phyloP scores from a whole-genome alignment of 1,284 basidiomycete genomes.

The Grifola frondosa region DNA sequence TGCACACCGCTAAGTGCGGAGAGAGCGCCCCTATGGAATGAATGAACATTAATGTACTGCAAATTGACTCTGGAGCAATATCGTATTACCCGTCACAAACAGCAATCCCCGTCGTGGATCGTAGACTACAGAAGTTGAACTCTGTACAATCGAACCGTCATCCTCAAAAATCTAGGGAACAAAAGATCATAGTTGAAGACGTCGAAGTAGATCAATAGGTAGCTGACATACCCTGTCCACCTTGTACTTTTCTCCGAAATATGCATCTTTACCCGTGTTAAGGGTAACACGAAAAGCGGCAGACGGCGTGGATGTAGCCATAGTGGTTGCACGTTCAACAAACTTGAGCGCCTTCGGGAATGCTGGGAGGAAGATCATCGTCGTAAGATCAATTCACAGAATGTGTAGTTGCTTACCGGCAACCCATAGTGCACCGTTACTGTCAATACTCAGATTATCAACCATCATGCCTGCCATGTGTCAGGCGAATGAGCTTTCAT shows the following conservation, averaged over 20 bases:
- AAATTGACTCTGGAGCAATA: no score
- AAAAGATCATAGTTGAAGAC: constrained; percentile 6
- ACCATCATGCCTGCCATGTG: constrained; percentile 40
- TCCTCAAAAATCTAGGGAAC: constrained; percentile 62
- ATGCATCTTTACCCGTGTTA: constrained; percentile 50
- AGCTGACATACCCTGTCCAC: constrained; percentile 50
- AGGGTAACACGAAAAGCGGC: constrained; percentile 52
- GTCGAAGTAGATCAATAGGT: background rate
- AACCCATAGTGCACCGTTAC: constrained; percentile 55
- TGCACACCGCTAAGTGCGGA: no score
- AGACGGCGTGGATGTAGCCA: constrained; percentile 36
- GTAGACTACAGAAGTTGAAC: constrained; percentile 52
- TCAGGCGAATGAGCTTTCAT: constrained; percentile 1
- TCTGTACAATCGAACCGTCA: constrained; percentile 53
- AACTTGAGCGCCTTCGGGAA: constrained; percentile 34
- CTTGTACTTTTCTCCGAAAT: constrained; percentile 64
- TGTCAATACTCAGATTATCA: constrained; percentile 60
- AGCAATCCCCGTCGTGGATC: constrained; percentile 47
- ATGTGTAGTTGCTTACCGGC: constrained; percentile 41
- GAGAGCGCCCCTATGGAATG: no score
- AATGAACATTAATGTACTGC: no score
- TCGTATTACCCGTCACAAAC: constrained; percentile 64
- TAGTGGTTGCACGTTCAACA: constrained; percentile 36
- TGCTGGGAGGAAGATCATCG: constrained; percentile 36
- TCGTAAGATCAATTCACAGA: constrained; percentile 1